Conservation (phyloP, 768 basidiomycete genomes). For the Mycena sanguinolenta region DNA sequence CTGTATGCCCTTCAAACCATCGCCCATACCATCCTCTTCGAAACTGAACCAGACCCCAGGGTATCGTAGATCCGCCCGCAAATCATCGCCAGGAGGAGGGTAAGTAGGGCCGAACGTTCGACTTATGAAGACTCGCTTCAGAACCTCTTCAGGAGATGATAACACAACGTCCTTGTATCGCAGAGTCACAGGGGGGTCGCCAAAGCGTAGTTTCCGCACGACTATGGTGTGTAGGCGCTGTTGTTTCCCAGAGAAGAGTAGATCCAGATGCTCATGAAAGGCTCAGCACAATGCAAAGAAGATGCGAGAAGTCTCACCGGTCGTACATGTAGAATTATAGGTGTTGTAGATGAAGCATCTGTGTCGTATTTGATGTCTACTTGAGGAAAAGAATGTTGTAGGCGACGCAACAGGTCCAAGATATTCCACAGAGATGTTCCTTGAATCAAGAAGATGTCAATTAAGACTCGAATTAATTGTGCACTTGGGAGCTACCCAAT, state of each 20-base stretch:
- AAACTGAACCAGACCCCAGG: slow-evolving; percentile 90
- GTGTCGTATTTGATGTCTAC: slow-evolving; percentile 88
- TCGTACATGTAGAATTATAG: slow-evolving; percentile 81
- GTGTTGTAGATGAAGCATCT: slow-evolving; percentile 76
- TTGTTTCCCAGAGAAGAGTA: slow-evolving; percentile 85
- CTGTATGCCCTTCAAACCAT: slow-evolving; percentile 65
- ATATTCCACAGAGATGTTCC: slow-evolving; percentile 86
- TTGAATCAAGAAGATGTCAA: slow-evolving; percentile 41
- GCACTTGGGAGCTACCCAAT: slow-evolving; percentile 61
- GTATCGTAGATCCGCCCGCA: slow-evolving; percentile 78
- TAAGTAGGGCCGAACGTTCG: slow-evolving; percentile 89
- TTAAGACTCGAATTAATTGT: neutral
- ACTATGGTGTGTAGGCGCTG: slow-evolving; percentile 87
- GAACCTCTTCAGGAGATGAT: slow-evolving; percentile 70
- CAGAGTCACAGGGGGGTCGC: slow-evolving; percentile 75
- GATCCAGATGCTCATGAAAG: slow-evolving; percentile 69
- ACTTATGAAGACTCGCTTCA: slow-evolving; percentile 76
- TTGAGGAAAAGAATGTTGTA: slow-evolving; percentile 81
- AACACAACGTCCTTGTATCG: slow-evolving; percentile 76
- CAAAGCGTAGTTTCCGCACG: slow-evolving; percentile 74
- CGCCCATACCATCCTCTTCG: slow-evolving; percentile 76
- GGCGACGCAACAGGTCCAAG: slow-evolving; percentile 74
- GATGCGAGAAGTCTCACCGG: slow-evolving; percentile 50
- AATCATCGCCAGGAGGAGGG: slow-evolving; percentile 50
- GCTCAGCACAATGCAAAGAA: neutral